These are phyloP conservation scores for Lachnellula cervina DNA, from an alignment of 2,329 filamentous ascomycete species.

Conservation along the genomic window DNA sequence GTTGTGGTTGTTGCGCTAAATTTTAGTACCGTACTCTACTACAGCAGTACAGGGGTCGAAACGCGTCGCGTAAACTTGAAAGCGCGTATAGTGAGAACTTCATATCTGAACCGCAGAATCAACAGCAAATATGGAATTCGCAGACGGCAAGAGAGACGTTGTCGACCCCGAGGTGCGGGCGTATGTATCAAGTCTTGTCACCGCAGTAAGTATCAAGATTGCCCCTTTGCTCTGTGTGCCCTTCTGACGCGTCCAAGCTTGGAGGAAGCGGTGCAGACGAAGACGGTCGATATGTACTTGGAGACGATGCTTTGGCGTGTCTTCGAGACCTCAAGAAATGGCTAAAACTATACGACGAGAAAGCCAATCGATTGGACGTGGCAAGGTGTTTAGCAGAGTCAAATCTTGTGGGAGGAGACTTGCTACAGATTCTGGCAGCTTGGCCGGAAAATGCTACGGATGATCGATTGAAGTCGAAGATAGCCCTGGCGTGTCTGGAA, in stretches of 20 bases:
- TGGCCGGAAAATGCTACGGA: slow-evolving; percentile 72
- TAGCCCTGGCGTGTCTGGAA: slow-evolving; percentile 83
- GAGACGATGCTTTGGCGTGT: slow-evolving; percentile 88
- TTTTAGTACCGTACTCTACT: too few relatives aligned
- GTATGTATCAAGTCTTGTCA: slow-evolving; percentile 88
- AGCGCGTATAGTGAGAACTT: background rate
- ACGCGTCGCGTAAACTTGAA: background rate
- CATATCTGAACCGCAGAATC: background rate
- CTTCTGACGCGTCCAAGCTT: slow-evolving; percentile 51
- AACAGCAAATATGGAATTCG: slow-evolving; percentile 46
- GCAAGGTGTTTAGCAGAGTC: slow-evolving; percentile 87
- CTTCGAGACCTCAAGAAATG: slow-evolving; percentile 92
- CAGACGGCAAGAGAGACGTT: slow-evolving; percentile 50
- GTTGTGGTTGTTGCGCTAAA: too few relatives aligned
- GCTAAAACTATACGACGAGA: slow-evolving; percentile 92
- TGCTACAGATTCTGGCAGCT: slow-evolving; percentile 80
- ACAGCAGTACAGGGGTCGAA: background rate
- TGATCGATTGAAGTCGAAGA: slow-evolving; percentile 69
- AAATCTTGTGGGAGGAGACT: slow-evolving; percentile 84
- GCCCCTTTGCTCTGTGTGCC: slow-evolving; percentile 1
- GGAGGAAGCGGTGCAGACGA: slow-evolving; percentile 77
- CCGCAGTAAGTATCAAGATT: slow-evolving; percentile 51
- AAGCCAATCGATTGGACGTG: slow-evolving; percentile 89
- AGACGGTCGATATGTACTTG: slow-evolving; percentile 78
- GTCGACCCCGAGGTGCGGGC: slow-evolving; percentile 91